Base-by-base conservation (phyloP, 345 rosid genomes). In the Pseudoturritis turrita region DNA sequence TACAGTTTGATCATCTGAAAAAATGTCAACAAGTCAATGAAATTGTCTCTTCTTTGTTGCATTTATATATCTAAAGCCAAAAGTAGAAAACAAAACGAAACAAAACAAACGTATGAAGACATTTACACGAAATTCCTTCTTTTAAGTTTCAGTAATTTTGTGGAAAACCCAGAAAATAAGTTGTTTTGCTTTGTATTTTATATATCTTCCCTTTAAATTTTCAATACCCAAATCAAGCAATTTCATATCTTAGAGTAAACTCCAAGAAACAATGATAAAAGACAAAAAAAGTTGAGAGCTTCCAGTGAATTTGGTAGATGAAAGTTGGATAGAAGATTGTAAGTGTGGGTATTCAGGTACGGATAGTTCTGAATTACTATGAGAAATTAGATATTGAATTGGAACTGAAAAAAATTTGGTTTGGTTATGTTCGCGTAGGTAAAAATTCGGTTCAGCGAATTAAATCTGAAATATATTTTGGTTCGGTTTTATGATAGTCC, bases 201-300 rank as follows among this genome's bases (percentile, higher is more conserved):
- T 39, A 6, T 51, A 10, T 10, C 55, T 72, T 43, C 19, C 22
- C 39, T 45, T 36, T 45, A 23, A 3, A 17, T 54, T 64, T n/a
- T 37, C 21, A 44, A 3, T 26, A 53, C 5, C 23, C 50, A 3
- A 65, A 66, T 50, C 18, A 58, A 39, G 55, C 6, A 66, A 21
- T 22, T 12, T 40, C 14, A 51, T 33, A 49, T 68, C 78, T 75
- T 75, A 19, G 64, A 59, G 69, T 75, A 68, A 36, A 75, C 73
- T 54, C 63, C 74, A 68, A 68, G 78, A 68, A 68, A 75, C 74
- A 75, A 67, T 75, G 49, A 74, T 64, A 40, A 22, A 15, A 15
- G 36, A 7, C 36, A 33, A 28, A 18, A 33, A 28, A 18, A 1
- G 8, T 13, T 7, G 29, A 31, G 43, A 29, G 55, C 12, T 3